These are phyloP conservation scores for Exophiala xenobiotica DNA, from an alignment of 2,329 filamentous ascomycete species.

Conservation along the genomic window DNA sequence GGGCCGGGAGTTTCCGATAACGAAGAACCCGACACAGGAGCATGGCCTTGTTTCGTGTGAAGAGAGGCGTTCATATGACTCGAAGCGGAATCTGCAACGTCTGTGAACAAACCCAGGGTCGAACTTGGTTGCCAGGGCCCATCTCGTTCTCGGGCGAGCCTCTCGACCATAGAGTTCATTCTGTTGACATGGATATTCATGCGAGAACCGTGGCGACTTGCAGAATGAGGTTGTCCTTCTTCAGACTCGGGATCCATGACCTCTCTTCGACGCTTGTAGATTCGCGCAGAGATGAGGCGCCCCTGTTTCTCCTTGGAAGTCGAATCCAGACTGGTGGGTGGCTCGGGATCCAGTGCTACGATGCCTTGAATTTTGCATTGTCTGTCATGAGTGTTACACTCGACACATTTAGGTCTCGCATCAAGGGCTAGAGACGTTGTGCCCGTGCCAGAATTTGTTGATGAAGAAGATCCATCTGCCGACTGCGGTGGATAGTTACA, in stretches of 20 bases:
- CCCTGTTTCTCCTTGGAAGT: background rate
- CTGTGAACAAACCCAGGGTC: background rate
- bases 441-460: background rate
- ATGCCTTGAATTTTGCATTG: conserved; percentile 25
- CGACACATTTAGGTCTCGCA: conserved; percentile 18
- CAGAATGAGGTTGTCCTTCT: background rate
- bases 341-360: conserved; percentile 6
- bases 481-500: conserved; percentile 22
- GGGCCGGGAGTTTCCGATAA: background rate
- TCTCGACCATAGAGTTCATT: conserved; percentile 18
- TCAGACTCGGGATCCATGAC: background rate
- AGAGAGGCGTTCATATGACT: no score
- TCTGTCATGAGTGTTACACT: conserved; percentile 23
- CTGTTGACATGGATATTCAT: conserved; percentile 21
- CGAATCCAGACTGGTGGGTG: background rate
- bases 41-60: background rate
- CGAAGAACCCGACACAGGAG: background rate
- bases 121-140: background rate
- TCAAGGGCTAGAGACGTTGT: background rate
- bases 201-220: background rate
- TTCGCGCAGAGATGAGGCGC: background rate
- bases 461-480: background rate
- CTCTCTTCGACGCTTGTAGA: conserved; percentile 21
- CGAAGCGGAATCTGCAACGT: no score
- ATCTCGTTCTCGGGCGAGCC: conserved; percentile 9